phyloP scores from a whole-genome alignment of 352 stramenopile species.

The Globisporangium perplexum region DNA sequence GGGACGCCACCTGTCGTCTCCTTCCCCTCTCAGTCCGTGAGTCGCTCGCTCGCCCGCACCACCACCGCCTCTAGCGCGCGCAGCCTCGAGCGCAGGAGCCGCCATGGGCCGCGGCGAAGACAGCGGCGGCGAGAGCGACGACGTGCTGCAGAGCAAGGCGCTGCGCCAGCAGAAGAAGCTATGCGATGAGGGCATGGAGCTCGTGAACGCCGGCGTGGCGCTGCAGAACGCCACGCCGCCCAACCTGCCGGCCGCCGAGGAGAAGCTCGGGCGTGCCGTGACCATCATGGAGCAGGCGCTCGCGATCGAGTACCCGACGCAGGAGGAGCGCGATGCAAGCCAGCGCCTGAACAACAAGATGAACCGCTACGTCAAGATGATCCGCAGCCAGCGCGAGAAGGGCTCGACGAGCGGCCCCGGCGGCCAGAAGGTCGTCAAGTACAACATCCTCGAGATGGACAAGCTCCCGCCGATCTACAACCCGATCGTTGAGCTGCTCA shows the following conservation, averaged over 20 bases:
- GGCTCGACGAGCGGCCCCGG: slow-evolving; percentile 20
- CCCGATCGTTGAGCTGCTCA: slow-evolving; percentile 43
- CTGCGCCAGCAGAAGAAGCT: slow-evolving; percentile 70
- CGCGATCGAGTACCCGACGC: slow-evolving; percentile 63
- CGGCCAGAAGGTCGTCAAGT: slow-evolving; percentile 36
- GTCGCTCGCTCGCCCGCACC: not conserved
- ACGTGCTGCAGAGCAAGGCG: slow-evolving; percentile 43
- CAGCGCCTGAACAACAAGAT: slow-evolving; percentile 81
- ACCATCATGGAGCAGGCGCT: slow-evolving; percentile 74
- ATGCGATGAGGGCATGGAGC: slow-evolving; percentile 75
- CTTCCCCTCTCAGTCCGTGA: not conserved
- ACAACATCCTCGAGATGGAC: slow-evolving; percentile 73
- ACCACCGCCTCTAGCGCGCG: not conserved
- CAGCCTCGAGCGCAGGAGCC: not conserved
- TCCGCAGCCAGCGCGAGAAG: slow-evolving; percentile 71
- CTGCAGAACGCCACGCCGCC: slow-evolving; percentile 67
- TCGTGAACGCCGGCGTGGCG: slow-evolving; percentile 76
- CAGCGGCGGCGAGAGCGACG: slow-evolving; percentile 56
- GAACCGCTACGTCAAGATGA: slow-evolving; percentile 86
- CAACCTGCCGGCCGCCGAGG: slow-evolving; percentile 42
- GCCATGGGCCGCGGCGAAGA: slow-evolving; percentile 17
- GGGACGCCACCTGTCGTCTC: too few relatives aligned
- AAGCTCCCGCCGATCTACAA: slow-evolving; percentile 65
- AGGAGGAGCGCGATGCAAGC: slow-evolving; percentile 68
- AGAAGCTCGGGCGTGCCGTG: slow-evolving; percentile 64